Percentiles rank a stretch among this genome's conserved stretches.
These are phyloP conservation scores for Kwoniella heveanensis DNA, from an alignment of 768 basidiomycete genomes.

Conservation along the genomic window DNA sequence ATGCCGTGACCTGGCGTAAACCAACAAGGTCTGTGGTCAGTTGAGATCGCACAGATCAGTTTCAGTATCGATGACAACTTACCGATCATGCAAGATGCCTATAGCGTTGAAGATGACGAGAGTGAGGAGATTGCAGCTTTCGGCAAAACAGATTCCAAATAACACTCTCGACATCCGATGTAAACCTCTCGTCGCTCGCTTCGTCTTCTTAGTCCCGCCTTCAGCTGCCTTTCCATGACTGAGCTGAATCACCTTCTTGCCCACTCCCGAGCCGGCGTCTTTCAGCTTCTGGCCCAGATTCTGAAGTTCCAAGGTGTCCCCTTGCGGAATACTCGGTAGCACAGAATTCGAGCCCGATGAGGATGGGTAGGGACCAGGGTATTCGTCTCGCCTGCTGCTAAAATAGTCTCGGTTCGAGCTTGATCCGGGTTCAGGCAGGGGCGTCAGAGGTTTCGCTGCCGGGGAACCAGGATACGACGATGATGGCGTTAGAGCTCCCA, in stretches of 20 bases:
- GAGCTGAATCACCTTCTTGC: conserved; percentile 30
- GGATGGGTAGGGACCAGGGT: conserved; percentile 11
- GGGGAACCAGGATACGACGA: conserved; percentile 40
- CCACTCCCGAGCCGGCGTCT: conserved; percentile 21
- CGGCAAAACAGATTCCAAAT: conserved; percentile 51
- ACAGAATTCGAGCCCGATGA: conserved; percentile 2
- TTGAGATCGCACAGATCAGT: not conserved
- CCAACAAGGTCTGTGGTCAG: conserved; percentile 4
- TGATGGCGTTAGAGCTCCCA: conserved; percentile 5
- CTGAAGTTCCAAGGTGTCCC: conserved; percentile 21
- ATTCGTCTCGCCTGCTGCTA: conserved; percentile 2
- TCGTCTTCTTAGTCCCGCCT: conserved; percentile 25
- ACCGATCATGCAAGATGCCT: conserved; percentile 49
- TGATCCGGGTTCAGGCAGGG: conserved; percentile 8
- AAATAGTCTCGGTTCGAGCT: conserved; percentile 11
- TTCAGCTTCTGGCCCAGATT: conserved; percentile 34
- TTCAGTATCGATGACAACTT: not conserved
- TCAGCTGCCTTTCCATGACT: conserved; percentile 27
- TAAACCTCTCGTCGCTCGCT: conserved; percentile 44
- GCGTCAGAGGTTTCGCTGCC: conserved; percentile 6
- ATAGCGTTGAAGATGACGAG: conserved; percentile 53
- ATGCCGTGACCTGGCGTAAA: conserved; percentile 35
- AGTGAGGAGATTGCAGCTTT: conserved; percentile 46
- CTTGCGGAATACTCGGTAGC: conserved; percentile 14
- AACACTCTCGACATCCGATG: conserved; percentile 46